A percentile compares a stretch with the other conserved stretches of the same genome.
phyloP scores from a whole-genome alignment of 2,329 filamentous ascomycete genomes.

The Aureobasidium mangrovei region DNA sequence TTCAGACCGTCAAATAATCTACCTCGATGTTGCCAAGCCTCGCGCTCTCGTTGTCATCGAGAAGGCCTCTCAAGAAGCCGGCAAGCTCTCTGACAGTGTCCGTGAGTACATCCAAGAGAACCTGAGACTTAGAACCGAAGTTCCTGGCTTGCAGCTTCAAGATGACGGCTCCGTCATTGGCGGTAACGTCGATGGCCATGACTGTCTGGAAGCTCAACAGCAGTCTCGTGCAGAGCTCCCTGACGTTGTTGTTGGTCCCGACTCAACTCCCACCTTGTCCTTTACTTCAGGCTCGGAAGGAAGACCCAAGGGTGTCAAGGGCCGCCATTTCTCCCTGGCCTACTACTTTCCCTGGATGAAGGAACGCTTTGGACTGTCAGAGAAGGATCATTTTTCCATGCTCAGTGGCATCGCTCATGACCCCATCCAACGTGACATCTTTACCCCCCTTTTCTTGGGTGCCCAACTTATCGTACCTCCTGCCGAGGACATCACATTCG shows the following conservation, averaged over 20 bases:
- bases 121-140: slow-evolving; percentile 60
- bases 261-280: slow-evolving; percentile 65
- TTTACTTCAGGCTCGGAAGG: slow-evolving; percentile 62
- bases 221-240: slow-evolving; percentile 49
- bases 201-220: slow-evolving; percentile 53
- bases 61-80: slow-evolving; percentile 60
- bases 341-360: slow-evolving; percentile 95
- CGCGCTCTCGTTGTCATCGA: slow-evolving; percentile 64
- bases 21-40: slow-evolving; percentile 71
- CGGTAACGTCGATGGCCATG: slow-evolving; percentile 53
- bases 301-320: slow-evolving; percentile 74
- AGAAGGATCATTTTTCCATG: slow-evolving; percentile 69
- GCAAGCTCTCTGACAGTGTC: slow-evolving; percentile 52
- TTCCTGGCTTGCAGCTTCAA: slow-evolving; percentile 63
- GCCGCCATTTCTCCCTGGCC: slow-evolving; percentile 76
- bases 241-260: slow-evolving; percentile 73
- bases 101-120: slow-evolving; percentile 63
- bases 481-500: slow-evolving; percentile 76
- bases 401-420: slow-evolving; percentile 74
- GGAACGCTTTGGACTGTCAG: slow-evolving; percentile 63
- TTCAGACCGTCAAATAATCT: slow-evolving; percentile 70
- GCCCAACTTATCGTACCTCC: slow-evolving; percentile 70
- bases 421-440: slow-evolving; percentile 64
- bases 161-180: slow-evolving; percentile 67
- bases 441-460: slow-evolving; percentile 82